Percentiles rank a stretch among this genome's conserved stretches.
phyloP scores from a whole-genome alignment of 768 basidiomycete species.

The Xerocomellus intermedius region DNA sequence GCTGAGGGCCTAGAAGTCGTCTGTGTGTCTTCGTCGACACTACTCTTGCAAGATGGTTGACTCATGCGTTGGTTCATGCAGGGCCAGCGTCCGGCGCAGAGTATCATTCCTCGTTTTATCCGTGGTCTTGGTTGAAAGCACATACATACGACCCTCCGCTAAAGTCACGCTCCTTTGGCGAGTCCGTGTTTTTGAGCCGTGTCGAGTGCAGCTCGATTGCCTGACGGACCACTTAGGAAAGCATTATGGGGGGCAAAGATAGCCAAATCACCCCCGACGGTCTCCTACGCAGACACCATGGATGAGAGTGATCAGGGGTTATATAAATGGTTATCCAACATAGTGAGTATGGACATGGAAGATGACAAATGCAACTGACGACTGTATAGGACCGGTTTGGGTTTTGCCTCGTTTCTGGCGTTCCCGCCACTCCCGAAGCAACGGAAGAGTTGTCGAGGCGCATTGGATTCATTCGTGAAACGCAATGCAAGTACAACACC shows the following conservation, averaged over 20 bases:
- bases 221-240: slow-evolving; percentile 40
- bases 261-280: slow-evolving; percentile 66
- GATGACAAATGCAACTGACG: not conserved
- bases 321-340: slow-evolving; percentile 75
- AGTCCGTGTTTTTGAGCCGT: slow-evolving; percentile 40
- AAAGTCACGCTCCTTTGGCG: slow-evolving; percentile 25
- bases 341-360: slow-evolving; percentile 48
- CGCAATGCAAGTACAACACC: slow-evolving; percentile 48
- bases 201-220: not conserved
- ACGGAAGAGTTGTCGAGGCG: slow-evolving; percentile 76
- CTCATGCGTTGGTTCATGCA: slow-evolving; percentile 7
- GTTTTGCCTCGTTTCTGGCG: slow-evolving; percentile 82
- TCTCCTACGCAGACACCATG: slow-evolving; percentile 76
- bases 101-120: slow-evolving; percentile 78
- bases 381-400: slow-evolving; percentile 74
- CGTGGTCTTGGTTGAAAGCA: slow-evolving; percentile 78
- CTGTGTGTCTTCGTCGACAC: slow-evolving; percentile 48
- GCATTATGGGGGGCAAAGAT: slow-evolving; percentile 83
- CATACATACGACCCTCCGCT: slow-evolving; percentile 80
- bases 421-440: slow-evolving; percentile 76
- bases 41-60: not conserved
- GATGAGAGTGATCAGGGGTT: slow-evolving; percentile 60
- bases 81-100: slow-evolving; percentile 34
- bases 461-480: slow-evolving; percentile 88
- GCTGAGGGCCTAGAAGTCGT: slow-evolving; percentile 66